Evolutionary conservation across 768 basidiomycete species (phyloP), one percentile per base, ranked within the genome.

Genomic region (Astraeus odoratus): DNA sequence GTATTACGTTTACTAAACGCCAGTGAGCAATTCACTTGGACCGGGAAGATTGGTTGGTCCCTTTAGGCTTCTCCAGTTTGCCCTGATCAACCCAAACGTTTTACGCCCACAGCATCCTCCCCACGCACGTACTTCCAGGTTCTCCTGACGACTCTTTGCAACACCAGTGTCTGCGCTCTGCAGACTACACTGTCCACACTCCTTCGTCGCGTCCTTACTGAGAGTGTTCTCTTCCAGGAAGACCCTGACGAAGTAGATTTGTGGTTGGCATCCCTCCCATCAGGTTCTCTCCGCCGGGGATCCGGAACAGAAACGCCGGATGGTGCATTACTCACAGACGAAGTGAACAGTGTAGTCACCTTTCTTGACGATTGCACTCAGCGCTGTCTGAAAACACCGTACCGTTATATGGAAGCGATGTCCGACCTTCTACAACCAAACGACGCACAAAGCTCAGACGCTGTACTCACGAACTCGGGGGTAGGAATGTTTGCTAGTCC

Each of bases 331-430:
- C 66, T 84, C 18, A 69, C 67, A 2, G 77, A 77, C 36, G 86
- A 85, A 64, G 67, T 68, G 9, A 71, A 73, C 5, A 69, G 71
- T 34, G 76, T 83, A 22, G 66, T 85, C 15, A 47, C 63, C 0
- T 92, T 96, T 66, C 54, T 96, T 9, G 94, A 97, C 51, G 90
- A 93, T 41, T 95, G 91, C 56, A 72, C 86, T 3, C 82, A 85
- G 46, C 74, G 88, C 15, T 92, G 84, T 53, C 58, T 83, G 51
- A 90, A 86, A 62, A 85, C 83, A 2, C 88, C 91, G 0, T 87
- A 92, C 59, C 76, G 79, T 23, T 97, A 95, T 57, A 72, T 95
- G 43, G 93, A 96, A 54, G 81, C 81, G 19, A 63, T 82, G 50
- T 60, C 73, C 5, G 55, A 62, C 0, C 57, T 79, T 18, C 44